Base-by-base conservation (phyloP, 2,329 filamentous ascomycete genomes). In the Hawksworthiomyces lignivorus region DNA sequence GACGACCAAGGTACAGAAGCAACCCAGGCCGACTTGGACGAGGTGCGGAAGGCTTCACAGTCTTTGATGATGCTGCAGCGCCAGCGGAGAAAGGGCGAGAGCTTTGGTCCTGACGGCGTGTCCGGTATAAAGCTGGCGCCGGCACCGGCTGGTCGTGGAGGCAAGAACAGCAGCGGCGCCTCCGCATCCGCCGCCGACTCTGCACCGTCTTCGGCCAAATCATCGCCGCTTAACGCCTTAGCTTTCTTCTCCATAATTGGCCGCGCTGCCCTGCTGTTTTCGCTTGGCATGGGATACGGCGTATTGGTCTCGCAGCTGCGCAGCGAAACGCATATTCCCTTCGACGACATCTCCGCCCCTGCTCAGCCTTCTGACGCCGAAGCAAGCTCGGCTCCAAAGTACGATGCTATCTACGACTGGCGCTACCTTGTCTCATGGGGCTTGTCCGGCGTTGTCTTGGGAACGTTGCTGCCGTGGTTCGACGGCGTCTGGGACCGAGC, bases 361-460 rank as follows among this genome's bases (percentile, higher is more conserved):
- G 11, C 26, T 9, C 9, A 26, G 72, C 77, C 41, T 67, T 83
- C 35, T 63, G 65, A 20, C 60, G 58, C 7, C 7, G 24, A 11
- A 11, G 5, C 33, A 3, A 12, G 28, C n/a, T n/a, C 39, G 4
- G 4, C 26, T 3, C 4, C 28, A 7, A 38, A 29, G 7, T 50
- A 50, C 26, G 46, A 47, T 14, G 39, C 46, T 9, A 49, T 29
- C 15, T 65, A 66, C 45, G 67, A 71, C 47, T 82, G 80, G 75
- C 63, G 67, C 32, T 94, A 94, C 58, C 67, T 94, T 41, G 64
- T 70, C 0, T 82, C 85, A 48, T 98, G 92, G 90, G 92, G 88
- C 1, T 53, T 82, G 9, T 80, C 82, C 0, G 89, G 88, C 14
- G 77, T 95, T 5, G 69, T 75, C 1, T 64, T 96, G 19, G 92